Conservation (phyloP, 2,329 filamentous ascomycete species). For the Fusarium veterinarium region DNA sequence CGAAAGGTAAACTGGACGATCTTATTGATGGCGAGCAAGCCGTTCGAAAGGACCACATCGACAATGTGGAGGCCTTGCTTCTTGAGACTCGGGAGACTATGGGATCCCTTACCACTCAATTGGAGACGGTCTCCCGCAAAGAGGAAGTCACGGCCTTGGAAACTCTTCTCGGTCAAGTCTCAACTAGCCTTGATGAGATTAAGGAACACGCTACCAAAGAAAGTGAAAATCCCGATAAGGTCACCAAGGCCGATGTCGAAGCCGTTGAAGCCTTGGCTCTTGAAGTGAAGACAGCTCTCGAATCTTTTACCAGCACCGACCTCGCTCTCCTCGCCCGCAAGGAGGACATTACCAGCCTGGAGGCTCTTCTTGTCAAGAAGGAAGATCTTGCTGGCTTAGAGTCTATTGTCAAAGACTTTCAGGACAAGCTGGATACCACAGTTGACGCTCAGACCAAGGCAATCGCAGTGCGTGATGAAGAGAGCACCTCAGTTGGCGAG, state of each 20-base stretch:
- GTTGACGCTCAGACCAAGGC: conserved; percentile 81
- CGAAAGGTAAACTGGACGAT: conserved; percentile 88
- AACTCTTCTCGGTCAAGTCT: conserved; percentile 81
- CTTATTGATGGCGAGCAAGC: conserved; percentile 77
- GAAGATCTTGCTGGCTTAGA: conserved; percentile 74
- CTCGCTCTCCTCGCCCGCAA: conserved; percentile 78
- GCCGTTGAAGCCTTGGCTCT: conserved; percentile 82
- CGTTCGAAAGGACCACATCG: conserved; percentile 73
- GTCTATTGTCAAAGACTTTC: conserved; percentile 76
- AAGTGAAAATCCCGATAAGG: conserved; percentile 68
- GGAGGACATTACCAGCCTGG: conserved; percentile 74
- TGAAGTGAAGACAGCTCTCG: conserved; percentile 85
- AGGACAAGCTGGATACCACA: conserved; percentile 74
- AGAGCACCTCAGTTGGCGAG: conserved; percentile 82
- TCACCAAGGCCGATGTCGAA: conserved; percentile 85
- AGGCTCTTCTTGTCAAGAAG: conserved; percentile 77
- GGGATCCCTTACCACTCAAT: conserved; percentile 70
- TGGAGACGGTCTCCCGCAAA: conserved; percentile 79
- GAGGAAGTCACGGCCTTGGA: conserved; percentile 84
- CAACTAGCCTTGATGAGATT: conserved; percentile 79
- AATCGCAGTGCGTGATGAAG: conserved; percentile 85
- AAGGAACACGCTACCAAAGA: conserved; percentile 67
- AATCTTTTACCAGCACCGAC: conserved; percentile 76
- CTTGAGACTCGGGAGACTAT: conserved; percentile 81
- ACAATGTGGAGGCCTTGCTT: conserved; percentile 73